Percentiles rank a stretch among this genome's conserved stretches.
Evolutionary conservation across 2,329 filamentous ascomycete genomes (phyloP).

Genomic region (Neospermospora avenae): DNA sequence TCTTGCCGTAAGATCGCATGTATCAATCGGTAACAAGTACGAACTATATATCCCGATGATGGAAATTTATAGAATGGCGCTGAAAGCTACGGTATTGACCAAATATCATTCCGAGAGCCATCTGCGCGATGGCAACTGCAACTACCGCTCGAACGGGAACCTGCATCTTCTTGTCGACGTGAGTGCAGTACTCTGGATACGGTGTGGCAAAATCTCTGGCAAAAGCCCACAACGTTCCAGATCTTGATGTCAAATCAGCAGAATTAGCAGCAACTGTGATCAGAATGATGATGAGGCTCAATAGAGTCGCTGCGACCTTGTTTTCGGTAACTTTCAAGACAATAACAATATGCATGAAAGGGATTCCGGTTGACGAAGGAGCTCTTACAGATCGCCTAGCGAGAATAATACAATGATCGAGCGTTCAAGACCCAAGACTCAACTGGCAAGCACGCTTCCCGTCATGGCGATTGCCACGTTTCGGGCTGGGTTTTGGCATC

Average conservation of each 20-base stretch:
- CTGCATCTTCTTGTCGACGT: slow-evolving; percentile 34
- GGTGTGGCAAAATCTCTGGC: slow-evolving; percentile 42
- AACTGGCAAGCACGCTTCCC: slow-evolving; percentile 44
- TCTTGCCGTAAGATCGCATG: slow-evolving; percentile 40
- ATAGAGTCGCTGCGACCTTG: slow-evolving; percentile 39
- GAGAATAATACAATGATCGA: slow-evolving; percentile 43
- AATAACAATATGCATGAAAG: slow-evolving; percentile 45
- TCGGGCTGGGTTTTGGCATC: slow-evolving; percentile 41
- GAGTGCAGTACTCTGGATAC: slow-evolving; percentile 39
- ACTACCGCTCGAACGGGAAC: slow-evolving; percentile 41
- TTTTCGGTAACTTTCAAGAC: slow-evolving; percentile 42
- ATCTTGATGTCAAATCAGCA: slow-evolving; percentile 43
- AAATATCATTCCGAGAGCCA: slow-evolving; percentile 46
- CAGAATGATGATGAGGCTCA: slow-evolving; percentile 41
- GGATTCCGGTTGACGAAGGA: slow-evolving; percentile 45
- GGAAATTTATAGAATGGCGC: slow-evolving; percentile 44
- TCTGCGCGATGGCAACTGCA: slow-evolving; percentile 42
- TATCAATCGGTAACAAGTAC: slow-evolving; percentile 40
- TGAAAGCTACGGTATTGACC: slow-evolving; percentile 45
- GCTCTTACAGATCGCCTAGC: slow-evolving; percentile 38
- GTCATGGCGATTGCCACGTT: slow-evolving; percentile 44
- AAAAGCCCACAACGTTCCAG: slow-evolving; percentile 43
- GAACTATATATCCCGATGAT: slow-evolving; percentile 44
- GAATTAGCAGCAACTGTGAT: slow-evolving; percentile 47
- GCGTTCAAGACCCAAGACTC: slow-evolving; percentile 44